phyloP scores from a whole-genome alignment of 805 yeast species.

The Suhomyces xylopsoci region DNA sequence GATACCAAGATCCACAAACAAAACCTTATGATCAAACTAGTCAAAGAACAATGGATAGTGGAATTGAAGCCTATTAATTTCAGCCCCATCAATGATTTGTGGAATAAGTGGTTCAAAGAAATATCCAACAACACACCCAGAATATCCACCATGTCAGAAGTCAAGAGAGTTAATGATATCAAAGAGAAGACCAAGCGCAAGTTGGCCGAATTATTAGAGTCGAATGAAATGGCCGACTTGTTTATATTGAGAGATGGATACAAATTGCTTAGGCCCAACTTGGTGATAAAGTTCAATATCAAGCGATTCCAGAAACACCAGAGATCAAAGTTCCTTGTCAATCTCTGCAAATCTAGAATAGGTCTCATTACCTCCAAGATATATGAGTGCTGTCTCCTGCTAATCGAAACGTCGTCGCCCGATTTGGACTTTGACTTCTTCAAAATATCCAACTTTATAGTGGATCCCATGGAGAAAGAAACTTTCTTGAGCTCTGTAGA shows the following conservation, averaged over 20 bases:
- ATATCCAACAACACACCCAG: slow-evolving; percentile 36
- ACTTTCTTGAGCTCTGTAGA: slow-evolving; percentile 27
- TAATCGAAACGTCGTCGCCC: slow-evolving; percentile 58
- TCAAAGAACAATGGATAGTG: slow-evolving; percentile 36
- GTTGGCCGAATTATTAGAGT: slow-evolving; percentile 32
- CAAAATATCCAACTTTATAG: slow-evolving; percentile 47
- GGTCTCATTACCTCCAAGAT: slow-evolving; percentile 68
- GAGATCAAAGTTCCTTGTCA: slow-evolving; percentile 61
- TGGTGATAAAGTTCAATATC: slow-evolving; percentile 60
- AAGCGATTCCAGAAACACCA: slow-evolving; percentile 64
- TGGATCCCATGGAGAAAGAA: slow-evolving; percentile 45
- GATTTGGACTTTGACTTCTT: slow-evolving; percentile 38
- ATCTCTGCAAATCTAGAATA: slow-evolving; percentile 60
- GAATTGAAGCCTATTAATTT: slow-evolving; percentile 29
- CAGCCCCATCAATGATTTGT: slow-evolving; percentile 36
- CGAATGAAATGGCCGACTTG: slow-evolving; percentile 17
- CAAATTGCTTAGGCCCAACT: slow-evolving; percentile 45
- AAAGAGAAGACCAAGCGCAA: slow-evolving; percentile 49
- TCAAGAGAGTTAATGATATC: slow-evolving; percentile 52
- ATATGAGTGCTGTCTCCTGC: slow-evolving; percentile 54
- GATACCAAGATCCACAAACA: slow-evolving; percentile 19
- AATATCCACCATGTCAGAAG: slow-evolving; percentile 34
- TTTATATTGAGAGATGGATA: slow-evolving; percentile 25
- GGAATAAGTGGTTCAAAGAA: slow-evolving; percentile 36
- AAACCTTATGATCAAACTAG: slow-evolving; percentile 25